Base-by-base conservation (phyloP, 345 rosid genomes). In the Mallotus nudiflorus region DNA sequence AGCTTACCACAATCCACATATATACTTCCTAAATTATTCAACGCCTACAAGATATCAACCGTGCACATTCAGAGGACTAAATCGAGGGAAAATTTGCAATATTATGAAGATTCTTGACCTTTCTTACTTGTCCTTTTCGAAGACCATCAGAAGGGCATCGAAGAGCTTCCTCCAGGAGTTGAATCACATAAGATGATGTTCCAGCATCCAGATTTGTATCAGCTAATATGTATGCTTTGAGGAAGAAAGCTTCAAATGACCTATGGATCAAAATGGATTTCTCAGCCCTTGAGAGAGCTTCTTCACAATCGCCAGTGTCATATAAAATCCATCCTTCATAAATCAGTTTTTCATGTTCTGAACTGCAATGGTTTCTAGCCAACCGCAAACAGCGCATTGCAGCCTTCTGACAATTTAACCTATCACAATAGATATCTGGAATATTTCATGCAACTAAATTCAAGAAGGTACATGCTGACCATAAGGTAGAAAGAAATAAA, bases 271-370 rank as follows among this genome's bases (percentile, higher is more conserved):
- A 78, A 80, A 95, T 85, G 66, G 99, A 89, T 62, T 88, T 84
- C 78, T 90, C 96, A 24, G 96, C 92, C 76, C 78, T 89, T 1
- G 83, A 57, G 44, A 95, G 91, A 68, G 97, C 96, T 85, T 91
- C 92, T 65, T 87, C 90, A 6, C 81, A 85, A 72, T 91, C 73
- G 48, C 96, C 96, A 54, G 86, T 83, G 80, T 95, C 99, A 14
- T 89, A 95, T 48, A 95, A 78, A 71, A 95, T 86, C 99, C 99
- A 95, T 48, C 97, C 99, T 81, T 95, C 97, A 52, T 95, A 95
- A 5, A 95, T 86, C 74, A 89, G 78, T 80, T 81, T 84, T 78
- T 95, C 99, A 0, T 90, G 89, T 69, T 90, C 89, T 33, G 86
- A 83, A 57, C 58, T 60, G 29, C 96, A 81, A 69, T 76, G 67